phyloP scores from a whole-genome alignment of 179 eudicot genomes.

The Pouteria campechiana region DNA sequence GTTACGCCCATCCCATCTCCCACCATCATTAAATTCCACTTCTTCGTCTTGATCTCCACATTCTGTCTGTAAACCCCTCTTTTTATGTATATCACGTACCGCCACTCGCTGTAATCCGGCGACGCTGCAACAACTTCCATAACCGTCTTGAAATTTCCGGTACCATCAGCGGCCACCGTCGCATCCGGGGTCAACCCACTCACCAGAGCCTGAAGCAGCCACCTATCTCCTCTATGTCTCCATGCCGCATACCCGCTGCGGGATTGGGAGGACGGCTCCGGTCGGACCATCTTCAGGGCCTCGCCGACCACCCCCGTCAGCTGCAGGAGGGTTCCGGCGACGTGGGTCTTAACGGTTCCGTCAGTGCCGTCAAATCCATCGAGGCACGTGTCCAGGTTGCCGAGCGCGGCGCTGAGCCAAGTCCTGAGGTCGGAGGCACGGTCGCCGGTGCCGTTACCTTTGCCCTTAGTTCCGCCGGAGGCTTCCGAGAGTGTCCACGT shows the following conservation, averaged over 20 bases:
- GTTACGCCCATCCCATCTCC: constrained; percentile 88
- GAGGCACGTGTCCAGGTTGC: constrained; percentile 73
- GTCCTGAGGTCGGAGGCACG: constrained; percentile 55
- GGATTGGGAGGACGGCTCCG: constrained; percentile 4
- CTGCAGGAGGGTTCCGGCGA: constrained; percentile 47
- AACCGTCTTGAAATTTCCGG: constrained; percentile 44
- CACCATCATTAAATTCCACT: constrained; percentile 63
- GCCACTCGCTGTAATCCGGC: constrained; percentile 31
- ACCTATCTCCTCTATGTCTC: constrained; percentile 37
- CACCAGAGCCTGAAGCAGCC: constrained; percentile 28
- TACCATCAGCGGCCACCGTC: constrained; percentile 70
- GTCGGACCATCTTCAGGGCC: constrained; percentile 43
- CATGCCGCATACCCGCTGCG: constrained; percentile 16
- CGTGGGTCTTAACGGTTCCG: constrained; percentile 25
- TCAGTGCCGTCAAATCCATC: constrained; percentile 76
- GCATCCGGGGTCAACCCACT: constrained; percentile 23
- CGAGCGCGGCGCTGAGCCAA: constrained; percentile 65
- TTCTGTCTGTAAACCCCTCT: constrained; percentile 70
- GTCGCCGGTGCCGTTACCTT: constrained; percentile 49
- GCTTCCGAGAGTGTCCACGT: constrained; percentile 41
- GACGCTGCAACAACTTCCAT: constrained; percentile 57
- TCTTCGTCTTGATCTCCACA: constrained; percentile 74
- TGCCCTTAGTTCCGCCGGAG: too few species aligned
- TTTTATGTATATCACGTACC: constrained; percentile 68
- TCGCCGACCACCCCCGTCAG: constrained; percentile 34